These are phyloP conservation scores for Paramyrothecium roridum DNA, from an alignment of 2,329 filamentous ascomycete genomes.

Conservation along the genomic window DNA sequence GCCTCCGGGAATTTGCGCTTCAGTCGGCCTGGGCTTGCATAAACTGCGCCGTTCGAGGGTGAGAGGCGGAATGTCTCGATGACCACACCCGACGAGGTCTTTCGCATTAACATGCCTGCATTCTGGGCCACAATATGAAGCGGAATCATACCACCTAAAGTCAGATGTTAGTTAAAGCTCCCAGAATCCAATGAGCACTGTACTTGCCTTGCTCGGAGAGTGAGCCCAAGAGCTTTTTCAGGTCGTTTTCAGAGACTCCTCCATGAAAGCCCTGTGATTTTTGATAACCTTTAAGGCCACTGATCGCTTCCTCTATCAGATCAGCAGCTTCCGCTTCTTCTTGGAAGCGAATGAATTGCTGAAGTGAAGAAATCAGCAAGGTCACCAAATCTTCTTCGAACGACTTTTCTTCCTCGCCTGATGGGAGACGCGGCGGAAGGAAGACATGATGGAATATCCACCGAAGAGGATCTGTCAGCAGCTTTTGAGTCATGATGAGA, in stretches of 20 bases:
- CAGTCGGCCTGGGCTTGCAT: conserved; percentile 23
- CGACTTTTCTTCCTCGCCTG: conserved; percentile 5
- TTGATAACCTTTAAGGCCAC: neutral
- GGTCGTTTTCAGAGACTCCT: neutral
- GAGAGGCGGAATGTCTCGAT: conserved; percentile 32
- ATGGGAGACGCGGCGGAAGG: conserved; percentile 23
- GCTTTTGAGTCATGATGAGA: no score
- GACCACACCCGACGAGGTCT: conserved; percentile 7
- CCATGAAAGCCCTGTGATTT: neutral
- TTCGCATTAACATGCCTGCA: conserved; percentile 26
- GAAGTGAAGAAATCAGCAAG: neutral
- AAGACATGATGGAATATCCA: conserved; percentile 22
- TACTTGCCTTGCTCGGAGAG: no score
- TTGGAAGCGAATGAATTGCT: neutral
- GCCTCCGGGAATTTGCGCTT: conserved; percentile 21
- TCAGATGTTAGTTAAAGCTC: conserved; percentile 11
- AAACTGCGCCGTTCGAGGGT: conserved; percentile 18
- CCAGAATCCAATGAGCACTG: neutral
- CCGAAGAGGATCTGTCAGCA: no score
- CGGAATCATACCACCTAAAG: conserved; percentile 51
- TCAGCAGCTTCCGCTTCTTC: neutral
- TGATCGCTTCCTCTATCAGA: neutral
- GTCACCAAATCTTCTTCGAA: neutral
- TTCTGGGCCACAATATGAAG: conserved; percentile 41
- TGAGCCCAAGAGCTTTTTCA: neutral